Evolutionary conservation across 106 monocot genomes (phyloP), one percentile per base, ranked within the genome.

Genomic region (Allium sativum): DNA sequence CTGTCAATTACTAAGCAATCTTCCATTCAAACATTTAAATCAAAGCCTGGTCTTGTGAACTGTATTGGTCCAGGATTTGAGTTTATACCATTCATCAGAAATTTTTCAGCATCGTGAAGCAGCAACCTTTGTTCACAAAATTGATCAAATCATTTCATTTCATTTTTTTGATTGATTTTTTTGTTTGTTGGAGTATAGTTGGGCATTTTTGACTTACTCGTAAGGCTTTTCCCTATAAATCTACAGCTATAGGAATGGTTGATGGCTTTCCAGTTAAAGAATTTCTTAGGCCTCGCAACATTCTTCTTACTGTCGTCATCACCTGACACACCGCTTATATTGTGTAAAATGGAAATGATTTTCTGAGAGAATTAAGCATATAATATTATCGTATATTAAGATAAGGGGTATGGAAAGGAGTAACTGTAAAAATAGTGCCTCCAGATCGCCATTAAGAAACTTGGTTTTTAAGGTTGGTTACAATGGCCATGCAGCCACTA

Each of bases 151-250:
- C n/a, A n/a, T n/a, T n/a, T n/a, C n/a, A n/a, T n/a, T n/a, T n/a
- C n/a, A n/a, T n/a, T n/a, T n/a, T n/a, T n/a, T n/a, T n/a, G n/a
- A n/a, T n/a, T n/a, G n/a, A n/a, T n/a, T n/a, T n/a, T n/a, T n/a
- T n/a, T n/a, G n/a, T n/a, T n/a, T n/a, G n/a, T n/a, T n/a, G n/a
- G n/a, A n/a, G n/a, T n/a, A n/a, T n/a, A n/a, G n/a, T n/a, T n/a
- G n/a, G n/a, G n/a, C n/a, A n/a, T n/a, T n/a, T n/a, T n/a, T n/a
- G 21, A 52, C 81, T 65, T 75, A 90, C 90, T 82, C 77, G 10
- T 85, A 90, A 42, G 90, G 21, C 65, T 85, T 85, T n/a, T 22
- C 85, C 85, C 56, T 77, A 85, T 69, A 90, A 58, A 52, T 85
- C 79, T 31, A 90, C 79, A 45, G 73, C 74, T 45, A 71, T 77